Evolutionary conservation across 192 early-diverging fungal genomes (phyloP).

Genomic region (Mortierella hygrophila): DNA sequence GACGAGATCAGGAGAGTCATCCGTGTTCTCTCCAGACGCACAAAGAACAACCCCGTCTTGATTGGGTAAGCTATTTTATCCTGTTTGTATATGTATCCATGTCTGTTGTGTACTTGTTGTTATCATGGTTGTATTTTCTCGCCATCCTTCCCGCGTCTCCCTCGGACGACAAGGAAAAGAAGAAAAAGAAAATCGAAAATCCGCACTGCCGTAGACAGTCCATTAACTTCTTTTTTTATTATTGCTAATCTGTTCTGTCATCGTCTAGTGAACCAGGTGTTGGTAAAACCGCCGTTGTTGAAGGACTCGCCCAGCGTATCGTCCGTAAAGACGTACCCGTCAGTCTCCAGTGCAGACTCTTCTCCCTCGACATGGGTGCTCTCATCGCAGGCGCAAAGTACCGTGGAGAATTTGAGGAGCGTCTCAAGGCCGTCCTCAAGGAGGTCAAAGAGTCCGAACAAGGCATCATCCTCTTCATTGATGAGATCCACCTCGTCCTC

Average conservation of each 20-base stretch:
- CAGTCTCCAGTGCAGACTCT: conserved; percentile 84
- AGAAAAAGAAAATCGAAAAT: background rate
- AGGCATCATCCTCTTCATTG: conserved; percentile 96
- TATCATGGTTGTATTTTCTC: too few species aligned
- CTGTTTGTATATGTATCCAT: background rate
- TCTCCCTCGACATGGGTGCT: conserved; percentile 97
- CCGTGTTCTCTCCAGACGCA: conserved; percentile 89
- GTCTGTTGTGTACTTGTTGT: background rate
- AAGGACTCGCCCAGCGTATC: conserved; percentile 96
- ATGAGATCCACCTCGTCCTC: conserved; percentile 96
- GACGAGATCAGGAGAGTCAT: conserved; percentile 97
- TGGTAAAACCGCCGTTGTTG: conserved; percentile 90
- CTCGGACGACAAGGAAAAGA: too few species aligned
- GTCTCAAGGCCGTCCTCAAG: conserved; percentile 95
- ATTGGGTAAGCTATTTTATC: conserved; percentile 68
- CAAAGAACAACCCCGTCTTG: conserved; percentile 93
- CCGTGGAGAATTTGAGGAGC: conserved; percentile 98
- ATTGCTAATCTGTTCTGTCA: background rate
- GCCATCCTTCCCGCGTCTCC: background rate
- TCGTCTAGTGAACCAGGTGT: conserved; percentile 78
- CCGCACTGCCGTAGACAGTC: background rate
- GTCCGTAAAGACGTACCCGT: conserved; percentile 92
- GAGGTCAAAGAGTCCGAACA: conserved; percentile 93
- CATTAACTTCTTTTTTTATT: background rate
- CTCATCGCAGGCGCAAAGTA: conserved; percentile 94